phyloP scores from a whole-genome alignment of 2,329 filamentous ascomycete species.

The Domatiomyces globalis region DNA sequence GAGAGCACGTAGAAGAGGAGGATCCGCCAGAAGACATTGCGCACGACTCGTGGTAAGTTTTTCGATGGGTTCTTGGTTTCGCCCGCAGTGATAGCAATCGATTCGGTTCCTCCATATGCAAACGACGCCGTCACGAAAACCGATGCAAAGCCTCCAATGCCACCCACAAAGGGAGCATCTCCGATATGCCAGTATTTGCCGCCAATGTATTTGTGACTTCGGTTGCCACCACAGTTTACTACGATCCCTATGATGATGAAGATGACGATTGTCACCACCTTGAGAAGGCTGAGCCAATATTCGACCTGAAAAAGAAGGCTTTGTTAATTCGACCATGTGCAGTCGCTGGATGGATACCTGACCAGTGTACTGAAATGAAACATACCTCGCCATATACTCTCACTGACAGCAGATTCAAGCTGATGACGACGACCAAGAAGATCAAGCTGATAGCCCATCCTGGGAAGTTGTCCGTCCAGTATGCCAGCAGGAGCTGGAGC shows the following conservation, averaged over 20 bases:
- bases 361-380: background rate
- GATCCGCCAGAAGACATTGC: conserved; percentile 41
- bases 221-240: conserved; percentile 49
- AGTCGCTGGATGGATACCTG: background rate
- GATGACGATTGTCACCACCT: conserved; percentile 47
- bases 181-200: conserved; percentile 55
- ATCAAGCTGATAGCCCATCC: conserved; percentile 49
- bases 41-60: conserved; percentile 42
- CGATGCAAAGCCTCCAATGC: conserved; percentile 43
- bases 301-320: conserved; percentile 26
- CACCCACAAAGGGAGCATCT: conserved; percentile 49
- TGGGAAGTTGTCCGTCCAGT: conserved; percentile 49
- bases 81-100: conserved; percentile 41
- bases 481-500: conserved; percentile 44
- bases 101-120: conserved; percentile 31
- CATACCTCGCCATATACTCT: conserved; percentile 37
- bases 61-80: conserved; percentile 40
- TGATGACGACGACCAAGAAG: conserved; percentile 24
- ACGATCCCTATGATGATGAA: conserved; percentile 56
- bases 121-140: conserved; percentile 31
- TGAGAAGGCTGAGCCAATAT: conserved; percentile 28
- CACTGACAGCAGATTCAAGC: conserved; percentile 40
- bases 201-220: conserved; percentile 46
- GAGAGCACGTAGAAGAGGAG: conserved; percentile 41
- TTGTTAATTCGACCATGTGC: background rate